Evolutionary conservation across 2,329 filamentous ascomycete species (phyloP), one percentile per base, ranked within the genome.

Genomic region (Calonectria leucothoes): DNA sequence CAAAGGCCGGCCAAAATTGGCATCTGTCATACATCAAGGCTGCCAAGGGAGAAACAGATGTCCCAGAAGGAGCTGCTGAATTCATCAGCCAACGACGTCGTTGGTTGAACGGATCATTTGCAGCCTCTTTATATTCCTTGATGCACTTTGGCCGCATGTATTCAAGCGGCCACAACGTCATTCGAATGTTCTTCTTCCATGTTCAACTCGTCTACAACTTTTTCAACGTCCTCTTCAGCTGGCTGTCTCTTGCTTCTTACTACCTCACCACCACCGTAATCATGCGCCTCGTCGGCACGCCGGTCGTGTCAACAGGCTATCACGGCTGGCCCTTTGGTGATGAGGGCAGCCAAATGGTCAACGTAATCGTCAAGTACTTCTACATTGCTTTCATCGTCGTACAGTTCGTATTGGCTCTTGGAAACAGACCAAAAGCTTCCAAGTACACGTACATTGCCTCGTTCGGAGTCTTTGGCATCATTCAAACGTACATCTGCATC

Each of bases 381-480:
- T 69, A 70, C 14, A 35, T 64, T 6, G 42, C 45, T 4, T 70
- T 52, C 12, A 20, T 70, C 17, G 59, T 70, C 11, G 23, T 70
- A 2, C 67, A 70, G 27, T 70, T 70, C 15, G 31, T 70, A 25
- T 39, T 70, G 55, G 67, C 67, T 2, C 67, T 70, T 49, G 67
- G 67, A 29, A 70, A 64, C 15, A 35, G 57, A 20, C 67, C 67
- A 15, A 70, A 70, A 27, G 67, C 31, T 10, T 70, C 57, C 12
- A 63, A 64, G 33, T 70, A 64, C 57, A 64, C 67, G 5, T 70
- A 70, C 17, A 42, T 64, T 25, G 57, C 57, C 6, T 70, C 57
- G 1, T 70, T 70, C n/a, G 6, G 37, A 4, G 33, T 45, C 8
- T 70, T 70, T 10, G 57, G 67, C 20, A 31, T 70, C 11, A 70